A percentile compares a stretch with the other conserved stretches of the same genome.
These are phyloP conservation scores for Sporisorium sorghi DNA, from an alignment of 1,284 basidiomycete genomes.

Conservation along the genomic window DNA sequence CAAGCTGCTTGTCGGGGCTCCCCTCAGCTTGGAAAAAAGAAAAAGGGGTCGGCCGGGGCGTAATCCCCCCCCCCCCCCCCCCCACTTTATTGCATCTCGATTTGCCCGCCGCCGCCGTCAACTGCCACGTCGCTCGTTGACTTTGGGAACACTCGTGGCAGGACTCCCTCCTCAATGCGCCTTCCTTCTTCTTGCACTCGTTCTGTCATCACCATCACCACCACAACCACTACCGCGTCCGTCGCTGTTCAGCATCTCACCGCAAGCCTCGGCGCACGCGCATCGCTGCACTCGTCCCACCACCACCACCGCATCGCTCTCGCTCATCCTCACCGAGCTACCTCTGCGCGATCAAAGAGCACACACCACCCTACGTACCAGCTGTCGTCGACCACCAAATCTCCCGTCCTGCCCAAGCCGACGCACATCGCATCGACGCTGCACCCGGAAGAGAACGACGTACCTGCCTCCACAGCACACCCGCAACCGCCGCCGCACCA, in stretches of 20 bases:
- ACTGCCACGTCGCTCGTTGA: conserved; percentile 5
- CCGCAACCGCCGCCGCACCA: conserved; percentile 40
- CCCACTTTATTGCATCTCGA: too few relatives aligned
- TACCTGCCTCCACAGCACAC: conserved; percentile 13
- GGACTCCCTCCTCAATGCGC: conserved; percentile 34
- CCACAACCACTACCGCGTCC: neutral
- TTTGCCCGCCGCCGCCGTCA: too few relatives aligned
- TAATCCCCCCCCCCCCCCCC: too few relatives aligned
- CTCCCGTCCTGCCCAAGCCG: conserved; percentile 50
- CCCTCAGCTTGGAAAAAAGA: too few relatives aligned
- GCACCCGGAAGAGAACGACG: conserved; percentile 22
- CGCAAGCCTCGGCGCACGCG: neutral
- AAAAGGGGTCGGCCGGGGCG: too few relatives aligned
- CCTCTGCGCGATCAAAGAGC: conserved; percentile 19
- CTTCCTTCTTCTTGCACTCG: conserved; percentile 22
- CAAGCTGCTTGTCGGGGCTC: too few relatives aligned
- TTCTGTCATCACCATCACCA: conserved; percentile 9
- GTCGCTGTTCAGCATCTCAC: neutral
- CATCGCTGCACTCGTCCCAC: neutral
- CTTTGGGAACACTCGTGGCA: conserved; percentile 1
- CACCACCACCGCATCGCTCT: neutral
- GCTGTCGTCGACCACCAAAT: conserved; percentile 19
- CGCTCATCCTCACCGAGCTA: neutral
- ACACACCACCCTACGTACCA: conserved; percentile 36
- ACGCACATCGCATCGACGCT: conserved; percentile 37